Evolutionary conservation across 305 asterid genomes (phyloP).

Genomic region (Petunia hybrid): DNA sequence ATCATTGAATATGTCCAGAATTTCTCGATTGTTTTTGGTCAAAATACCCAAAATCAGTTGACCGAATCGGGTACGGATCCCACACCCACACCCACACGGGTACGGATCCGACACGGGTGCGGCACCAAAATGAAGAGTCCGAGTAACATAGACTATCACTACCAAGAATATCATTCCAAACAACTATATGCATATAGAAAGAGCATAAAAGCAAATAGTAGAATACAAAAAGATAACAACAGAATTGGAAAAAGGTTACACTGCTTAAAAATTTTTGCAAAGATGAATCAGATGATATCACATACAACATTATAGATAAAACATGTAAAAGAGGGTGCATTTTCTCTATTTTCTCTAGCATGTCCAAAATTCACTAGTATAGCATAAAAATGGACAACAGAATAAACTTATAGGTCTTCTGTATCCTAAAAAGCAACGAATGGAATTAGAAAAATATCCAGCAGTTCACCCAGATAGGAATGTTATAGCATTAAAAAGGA

Average conservation of each 20-base stretch:
- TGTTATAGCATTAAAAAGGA: background rate
- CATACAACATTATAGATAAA: background rate
- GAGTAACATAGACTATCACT: too few species aligned
- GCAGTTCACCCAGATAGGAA: background rate
- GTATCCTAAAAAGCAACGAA: background rate
- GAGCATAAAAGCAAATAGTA: background rate
- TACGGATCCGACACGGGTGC: too few species aligned
- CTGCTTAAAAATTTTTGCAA: background rate
- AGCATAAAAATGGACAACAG: background rate
- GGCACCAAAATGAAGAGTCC: too few species aligned
- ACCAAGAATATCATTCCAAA: background rate
- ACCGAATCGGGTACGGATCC: too few species aligned
- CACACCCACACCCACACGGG: too few species aligned
- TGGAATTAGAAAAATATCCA: slow-evolving; percentile 13
- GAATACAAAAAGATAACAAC: background rate
- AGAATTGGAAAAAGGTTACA: background rate
- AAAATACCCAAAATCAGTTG: too few species aligned
- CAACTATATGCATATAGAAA: background rate
- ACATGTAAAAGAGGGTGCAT: background rate
- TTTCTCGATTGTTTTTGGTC: too few species aligned
- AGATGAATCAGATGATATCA: background rate
- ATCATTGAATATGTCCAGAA: too few species aligned
- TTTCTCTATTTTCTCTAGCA: slow-evolving; percentile 3
- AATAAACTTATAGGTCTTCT: background rate
- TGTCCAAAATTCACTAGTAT: slow-evolving; percentile 6